Percentiles rank a stretch among this genome's conserved stretches.
Evolutionary conservation across 129 eudicot genomes (phyloP).

Genomic region (Flaveria bidentis): DNA sequence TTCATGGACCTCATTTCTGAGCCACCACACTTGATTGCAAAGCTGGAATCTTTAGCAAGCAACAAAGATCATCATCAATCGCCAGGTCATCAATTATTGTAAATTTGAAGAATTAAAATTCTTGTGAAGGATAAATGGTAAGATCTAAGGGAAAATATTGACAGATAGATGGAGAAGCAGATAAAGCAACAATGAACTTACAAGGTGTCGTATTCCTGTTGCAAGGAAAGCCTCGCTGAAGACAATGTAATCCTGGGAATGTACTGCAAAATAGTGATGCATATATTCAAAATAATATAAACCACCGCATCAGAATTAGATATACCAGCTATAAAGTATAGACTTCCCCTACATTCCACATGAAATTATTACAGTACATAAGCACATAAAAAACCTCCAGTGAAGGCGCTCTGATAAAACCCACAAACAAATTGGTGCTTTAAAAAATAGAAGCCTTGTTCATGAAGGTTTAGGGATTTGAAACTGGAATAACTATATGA

Average conservation of each 20-base stretch:
- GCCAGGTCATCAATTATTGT: constrained; percentile 26
- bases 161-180: not conserved
- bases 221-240: constrained; percentile 58
- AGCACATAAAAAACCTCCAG: not conserved
- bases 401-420: too few relatives aligned
- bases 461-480: not conserved
- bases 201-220: constrained; percentile 43
- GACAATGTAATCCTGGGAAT: constrained; percentile 45
- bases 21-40: constrained; percentile 63
- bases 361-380: not conserved
- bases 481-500: not conserved
- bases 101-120: not conserved
- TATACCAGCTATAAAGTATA: constrained; percentile 3
- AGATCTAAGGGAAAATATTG: not conserved
- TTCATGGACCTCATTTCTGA: constrained; percentile 38
- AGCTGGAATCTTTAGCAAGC: constrained; percentile 41
- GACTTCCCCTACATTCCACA: constrained; percentile 26
- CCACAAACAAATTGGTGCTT: not conserved
- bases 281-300: constrained; percentile 1
- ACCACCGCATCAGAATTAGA: not conserved
- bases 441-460: not conserved
- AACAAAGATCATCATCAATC: constrained; percentile 23
- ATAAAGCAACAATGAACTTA: constrained; percentile 29
- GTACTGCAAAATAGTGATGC: constrained; percentile 26
- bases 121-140: constrained; percentile 18